Conservation (phyloP, 768 basidiomycete genomes). For the Dioszegia aurantiaca region DNA sequence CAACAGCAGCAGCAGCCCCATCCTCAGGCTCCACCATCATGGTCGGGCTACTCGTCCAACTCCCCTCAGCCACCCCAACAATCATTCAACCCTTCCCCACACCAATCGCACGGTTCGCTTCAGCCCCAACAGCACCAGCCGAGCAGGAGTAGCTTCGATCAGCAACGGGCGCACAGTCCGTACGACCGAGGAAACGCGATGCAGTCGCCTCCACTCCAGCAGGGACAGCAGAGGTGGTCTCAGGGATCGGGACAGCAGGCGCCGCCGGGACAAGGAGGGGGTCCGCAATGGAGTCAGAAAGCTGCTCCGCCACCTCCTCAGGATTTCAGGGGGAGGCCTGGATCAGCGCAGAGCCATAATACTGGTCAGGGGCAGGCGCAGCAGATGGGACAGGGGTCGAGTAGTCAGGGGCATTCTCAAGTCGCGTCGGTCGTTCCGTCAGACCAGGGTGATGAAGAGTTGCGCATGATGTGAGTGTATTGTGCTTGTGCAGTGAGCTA, state of each 20-base stretch:
- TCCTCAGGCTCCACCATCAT: not conserved
- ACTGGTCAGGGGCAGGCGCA: constrained; percentile 1
- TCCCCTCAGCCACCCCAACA: not conserved
- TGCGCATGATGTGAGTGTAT: constrained; percentile 34
- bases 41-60: constrained; percentile 1
- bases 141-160: not conserved
- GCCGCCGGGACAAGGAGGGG: constrained; percentile 6
- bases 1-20: constrained; percentile 1
- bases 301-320: constrained; percentile 27
- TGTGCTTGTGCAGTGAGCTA: constrained; percentile 2
- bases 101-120: not conserved
- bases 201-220: constrained; percentile 1
- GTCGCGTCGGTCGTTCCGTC: constrained; percentile 13
- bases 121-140: constrained; percentile 17
- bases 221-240: constrained; percentile 21
- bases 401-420: constrained; percentile 8
- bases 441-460: constrained; percentile 25
- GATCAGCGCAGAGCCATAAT: constrained; percentile 9
- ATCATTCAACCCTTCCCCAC: not conserved
- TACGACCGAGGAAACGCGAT: not conserved
- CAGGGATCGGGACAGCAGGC: constrained; percentile 6
- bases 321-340: constrained; percentile 8
- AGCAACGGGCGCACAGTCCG: not conserved
- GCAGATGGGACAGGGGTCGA: not conserved
- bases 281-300: constrained; percentile 25